A percentile compares a stretch with the other conserved stretches of the same genome.
Evolutionary conservation across 345 rosid species (phyloP).

Genomic region (Salix koriyanagi): DNA sequence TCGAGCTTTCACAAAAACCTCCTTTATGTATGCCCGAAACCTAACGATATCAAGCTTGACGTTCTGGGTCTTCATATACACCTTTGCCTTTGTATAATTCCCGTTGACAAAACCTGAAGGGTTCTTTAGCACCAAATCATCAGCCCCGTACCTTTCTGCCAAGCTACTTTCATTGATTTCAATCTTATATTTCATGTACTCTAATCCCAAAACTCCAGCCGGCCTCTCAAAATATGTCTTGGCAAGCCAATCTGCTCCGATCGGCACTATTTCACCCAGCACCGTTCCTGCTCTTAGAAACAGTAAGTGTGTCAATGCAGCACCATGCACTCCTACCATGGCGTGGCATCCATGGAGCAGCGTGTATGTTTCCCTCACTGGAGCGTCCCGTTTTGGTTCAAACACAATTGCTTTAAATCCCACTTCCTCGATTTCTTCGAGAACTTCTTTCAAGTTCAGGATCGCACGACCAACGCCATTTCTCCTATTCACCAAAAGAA

Average conservation of each 20-base stretch:
- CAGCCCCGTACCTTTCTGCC: slow-evolving; percentile 18
- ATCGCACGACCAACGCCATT: slow-evolving; percentile 11
- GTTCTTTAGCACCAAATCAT: slow-evolving; percentile 16
- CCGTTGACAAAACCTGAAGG: slow-evolving; percentile 12
- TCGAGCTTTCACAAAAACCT: slow-evolving; percentile 14
- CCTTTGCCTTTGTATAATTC: slow-evolving; percentile 7
- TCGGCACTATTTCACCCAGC: slow-evolving; percentile 34
- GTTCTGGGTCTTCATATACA: slow-evolving; percentile 32
- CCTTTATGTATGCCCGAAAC: slow-evolving; percentile 5
- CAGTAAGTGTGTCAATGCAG: slow-evolving; percentile 29
- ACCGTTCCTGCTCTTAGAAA: slow-evolving; percentile 24
- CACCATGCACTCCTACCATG: slow-evolving; percentile 42
- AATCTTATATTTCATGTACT: slow-evolving; percentile 29
- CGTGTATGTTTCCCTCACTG: slow-evolving; percentile 13
- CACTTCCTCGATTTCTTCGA: neutral
- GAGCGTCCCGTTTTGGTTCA: slow-evolving; percentile 10
- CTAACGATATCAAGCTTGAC: slow-evolving; percentile 18
- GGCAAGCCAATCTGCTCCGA: slow-evolving; percentile 27
- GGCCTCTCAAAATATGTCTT: slow-evolving; percentile 19
- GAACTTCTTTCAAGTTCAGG: slow-evolving; percentile 14
- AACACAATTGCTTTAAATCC: slow-evolving; percentile 31
- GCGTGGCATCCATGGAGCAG: slow-evolving; percentile 33
- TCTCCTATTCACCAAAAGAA: slow-evolving; percentile 13
- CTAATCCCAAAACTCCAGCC: slow-evolving; percentile 30
- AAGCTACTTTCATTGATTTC: slow-evolving; percentile 31